Evolutionary conservation across 768 basidiomycete genomes (phyloP).

Genomic region (Mycena crocata): DNA sequence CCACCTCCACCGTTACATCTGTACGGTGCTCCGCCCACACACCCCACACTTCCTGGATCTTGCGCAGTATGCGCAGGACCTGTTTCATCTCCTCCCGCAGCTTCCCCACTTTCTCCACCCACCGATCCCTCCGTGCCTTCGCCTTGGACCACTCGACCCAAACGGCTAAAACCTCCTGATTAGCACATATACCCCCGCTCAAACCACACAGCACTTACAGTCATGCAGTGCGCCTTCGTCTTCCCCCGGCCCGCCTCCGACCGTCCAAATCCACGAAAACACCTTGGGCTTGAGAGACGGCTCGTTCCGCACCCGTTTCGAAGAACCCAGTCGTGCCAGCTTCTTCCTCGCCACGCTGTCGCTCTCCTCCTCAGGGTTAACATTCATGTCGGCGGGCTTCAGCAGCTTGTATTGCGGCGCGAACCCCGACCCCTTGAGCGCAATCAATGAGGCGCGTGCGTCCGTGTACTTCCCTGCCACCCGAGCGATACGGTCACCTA

Average conservation of each 20-base stretch:
- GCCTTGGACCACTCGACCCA: not conserved
- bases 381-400: not conserved
- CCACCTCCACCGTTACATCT: not conserved
- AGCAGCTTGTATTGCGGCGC: slow-evolving; percentile 19
- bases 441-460: not conserved
- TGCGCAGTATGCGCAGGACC: not conserved
- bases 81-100: not conserved
- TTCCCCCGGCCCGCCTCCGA: slow-evolving; percentile 8
- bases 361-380: not conserved
- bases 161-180: not conserved
- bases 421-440: not conserved
- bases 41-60: not conserved
- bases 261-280: slow-evolving; percentile 30
- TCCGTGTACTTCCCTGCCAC: no score
- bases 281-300: not conserved
- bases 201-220: not conserved
- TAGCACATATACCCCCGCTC: no score
- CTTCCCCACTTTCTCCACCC: not conserved
- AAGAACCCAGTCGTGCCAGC: not conserved
- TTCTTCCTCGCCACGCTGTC: slow-evolving; percentile 3
- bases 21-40: not conserved
- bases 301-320: not conserved
- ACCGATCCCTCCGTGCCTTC: not conserved
- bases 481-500: slow-evolving; percentile 2
- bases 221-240: slow-evolving; percentile 12